Conservation (phyloP, 2,329 filamentous ascomycete species). For the Cytospora piceae region DNA sequence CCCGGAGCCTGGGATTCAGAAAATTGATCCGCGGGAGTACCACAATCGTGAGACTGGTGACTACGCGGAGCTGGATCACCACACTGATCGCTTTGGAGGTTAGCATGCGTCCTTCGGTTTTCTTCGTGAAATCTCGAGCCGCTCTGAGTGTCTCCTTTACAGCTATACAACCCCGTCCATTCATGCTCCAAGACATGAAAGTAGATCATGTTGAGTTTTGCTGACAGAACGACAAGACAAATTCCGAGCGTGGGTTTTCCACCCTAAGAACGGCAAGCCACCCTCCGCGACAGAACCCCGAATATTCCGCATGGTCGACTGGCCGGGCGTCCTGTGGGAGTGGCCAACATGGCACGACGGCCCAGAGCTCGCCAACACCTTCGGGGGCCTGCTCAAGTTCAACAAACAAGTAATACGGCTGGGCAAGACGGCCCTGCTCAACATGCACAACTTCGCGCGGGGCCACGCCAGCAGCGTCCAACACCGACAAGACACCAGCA, state of each 20-base stretch:
- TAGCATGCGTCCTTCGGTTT: neutral
- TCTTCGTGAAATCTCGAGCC: neutral
- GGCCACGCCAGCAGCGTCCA: slow-evolving; percentile 10
- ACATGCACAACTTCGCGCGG: slow-evolving; percentile 41
- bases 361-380: slow-evolving; percentile 50
- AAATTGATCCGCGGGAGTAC: slow-evolving; percentile 46
- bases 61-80: slow-evolving; percentile 45
- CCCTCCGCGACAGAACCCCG: slow-evolving; percentile 38
- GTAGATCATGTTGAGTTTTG: no score
- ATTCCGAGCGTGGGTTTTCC: slow-evolving; percentile 39
- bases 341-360: slow-evolving; percentile 52
- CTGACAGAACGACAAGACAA: slow-evolving; percentile 36
- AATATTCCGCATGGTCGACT: slow-evolving; percentile 42
- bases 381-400: slow-evolving; percentile 46
- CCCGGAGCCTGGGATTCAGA: slow-evolving; percentile 40
- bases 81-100: slow-evolving; percentile 45
- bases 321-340: slow-evolving; percentile 50
- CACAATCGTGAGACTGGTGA: slow-evolving; percentile 45
- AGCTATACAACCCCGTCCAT: no score
- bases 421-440: slow-evolving; percentile 42
- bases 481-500: neutral
- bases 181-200: no score
- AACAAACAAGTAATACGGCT: slow-evolving; percentile 47
- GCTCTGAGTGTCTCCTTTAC: neutral
- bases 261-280: slow-evolving; percentile 31